Evolutionary conservation across 192 early-diverging fungal genomes (phyloP).

Genomic region (Mycoemilia scoparia): DNA sequence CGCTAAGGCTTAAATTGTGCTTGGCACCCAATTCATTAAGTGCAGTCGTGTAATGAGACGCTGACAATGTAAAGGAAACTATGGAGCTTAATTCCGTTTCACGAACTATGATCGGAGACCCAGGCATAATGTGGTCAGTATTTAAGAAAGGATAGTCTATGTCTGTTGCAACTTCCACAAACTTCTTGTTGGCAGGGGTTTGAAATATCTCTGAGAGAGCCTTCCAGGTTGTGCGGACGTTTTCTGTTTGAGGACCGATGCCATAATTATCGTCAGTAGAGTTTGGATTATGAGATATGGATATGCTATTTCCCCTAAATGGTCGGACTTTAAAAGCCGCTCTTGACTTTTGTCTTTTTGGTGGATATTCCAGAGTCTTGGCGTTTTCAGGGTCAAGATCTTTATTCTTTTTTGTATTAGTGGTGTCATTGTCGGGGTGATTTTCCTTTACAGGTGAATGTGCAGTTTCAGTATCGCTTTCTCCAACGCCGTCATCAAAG

Average conservation of each 20-base stretch:
- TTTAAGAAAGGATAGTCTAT: constrained; percentile 29
- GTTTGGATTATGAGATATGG: background rate
- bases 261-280: background rate
- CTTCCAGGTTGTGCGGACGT: constrained; percentile 12
- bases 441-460: background rate
- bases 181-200: constrained; percentile 15
- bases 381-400: no score
- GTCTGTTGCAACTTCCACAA: constrained; percentile 23
- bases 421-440: background rate
- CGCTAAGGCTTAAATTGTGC: no score
- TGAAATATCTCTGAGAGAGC: constrained; percentile 20
- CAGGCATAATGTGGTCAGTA: constrained; percentile 75
- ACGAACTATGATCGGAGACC: constrained; percentile 68
- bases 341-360: constrained; percentile 9
- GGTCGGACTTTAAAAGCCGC: constrained; percentile 7
- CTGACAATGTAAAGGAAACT: constrained; percentile 73
- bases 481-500: constrained; percentile 20
- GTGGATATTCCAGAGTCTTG: no score
- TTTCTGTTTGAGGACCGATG: constrained; percentile 5
- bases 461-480: constrained; percentile 16
- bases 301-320: constrained; percentile 1
- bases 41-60: constrained; percentile 13
- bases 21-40: no score
- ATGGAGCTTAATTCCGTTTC: constrained; percentile 89
- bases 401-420: background rate